Evolutionary conservation across 441 rosid genomes (phyloP), one percentile per base, ranked within the genome.

Genomic region (Pelargonium myrrhifolium): DNA sequence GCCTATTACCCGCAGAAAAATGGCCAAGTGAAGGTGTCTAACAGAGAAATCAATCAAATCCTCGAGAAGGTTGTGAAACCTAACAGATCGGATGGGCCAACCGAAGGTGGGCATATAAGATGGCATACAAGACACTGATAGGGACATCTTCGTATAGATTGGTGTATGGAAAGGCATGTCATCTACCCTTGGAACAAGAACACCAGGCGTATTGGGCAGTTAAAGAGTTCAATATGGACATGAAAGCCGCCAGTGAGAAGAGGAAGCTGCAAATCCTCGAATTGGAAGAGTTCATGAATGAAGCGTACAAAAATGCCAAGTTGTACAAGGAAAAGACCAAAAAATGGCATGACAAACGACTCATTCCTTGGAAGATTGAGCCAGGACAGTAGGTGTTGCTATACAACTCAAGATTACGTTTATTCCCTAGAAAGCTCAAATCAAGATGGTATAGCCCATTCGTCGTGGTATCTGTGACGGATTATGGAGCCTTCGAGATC

Each of bases 91-190:
- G 55, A 47, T 47, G 6, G 55, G 55, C 3, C 43, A 2, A 14
- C 0, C 0, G 60, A 47, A 45, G 60, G 2, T 66, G 68, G 68
- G 68, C 68, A 3, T 66, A 47, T 15, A 7, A 24, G n/a, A 24
- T 22, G 0, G 5, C 24, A 0, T 66, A 3, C 6, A 66, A 66
- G 20, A 66, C 43, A 3, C 43, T 8, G 1, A 37, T 66, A 3
- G 15, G 68, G 3, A 65, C 9, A 18, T 49, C 59, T 3, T n/a
- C 61, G 0, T 66, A 18, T 15, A 0, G 58, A 6, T 10, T 66
- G 5, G 68, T 49, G 0, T 67, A 2, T 28, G 70, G 35, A 2
- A 55, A 55, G 20, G 7, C 49, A 17, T 55, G 70, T 17, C 28
- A 53, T 3, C 42, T 67, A 2, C 63, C 31, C 0, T 2, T 67